Percentiles rank a stretch among this genome's conserved stretches.
Evolutionary conservation across 441 rosid species (phyloP).

Genomic region (Adansonia grandidieri): DNA sequence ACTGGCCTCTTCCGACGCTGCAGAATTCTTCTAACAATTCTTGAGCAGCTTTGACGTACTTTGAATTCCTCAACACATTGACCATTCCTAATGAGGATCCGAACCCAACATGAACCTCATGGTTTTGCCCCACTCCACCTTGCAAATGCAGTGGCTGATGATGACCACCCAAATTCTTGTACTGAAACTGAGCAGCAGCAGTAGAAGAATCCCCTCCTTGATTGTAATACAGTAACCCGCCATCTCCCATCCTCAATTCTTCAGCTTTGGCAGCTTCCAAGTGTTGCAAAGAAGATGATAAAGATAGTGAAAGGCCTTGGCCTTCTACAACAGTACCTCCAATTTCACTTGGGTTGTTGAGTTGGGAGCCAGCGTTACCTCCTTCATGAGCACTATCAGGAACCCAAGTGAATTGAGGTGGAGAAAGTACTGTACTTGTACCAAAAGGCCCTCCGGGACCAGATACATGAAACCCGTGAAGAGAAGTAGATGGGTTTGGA

Average conservation of each 20-base stretch:
- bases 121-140: constrained; percentile 45
- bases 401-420: constrained; percentile 74
- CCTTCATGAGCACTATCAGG: constrained; percentile 46
- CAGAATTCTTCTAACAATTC: constrained; percentile 90
- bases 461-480: constrained; percentile 47
- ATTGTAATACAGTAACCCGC: constrained; percentile 50
- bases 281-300: constrained; percentile 68
- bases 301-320: constrained; percentile 82
- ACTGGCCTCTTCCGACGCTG: constrained; percentile 77
- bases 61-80: constrained; percentile 69
- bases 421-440: constrained; percentile 40
- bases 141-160: constrained; percentile 48
- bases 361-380: constrained; percentile 35
- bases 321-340: constrained; percentile 60
- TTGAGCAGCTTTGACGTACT: constrained; percentile 71
- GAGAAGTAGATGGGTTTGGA: constrained; percentile 57
- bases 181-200: constrained; percentile 45
- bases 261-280: constrained; percentile 83
- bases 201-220: constrained; percentile 46
- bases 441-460: constrained; percentile 47
- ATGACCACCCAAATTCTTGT: constrained; percentile 45
- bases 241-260: constrained; percentile 65
- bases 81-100: constrained; percentile 58
- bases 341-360: constrained; percentile 51
- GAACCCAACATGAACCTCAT: constrained; percentile 48